Evolutionary conservation across 2,329 filamentous ascomycete species (phyloP), one percentile per base, ranked within the genome.

Genomic region (Pseudocercospora fuligena): DNA sequence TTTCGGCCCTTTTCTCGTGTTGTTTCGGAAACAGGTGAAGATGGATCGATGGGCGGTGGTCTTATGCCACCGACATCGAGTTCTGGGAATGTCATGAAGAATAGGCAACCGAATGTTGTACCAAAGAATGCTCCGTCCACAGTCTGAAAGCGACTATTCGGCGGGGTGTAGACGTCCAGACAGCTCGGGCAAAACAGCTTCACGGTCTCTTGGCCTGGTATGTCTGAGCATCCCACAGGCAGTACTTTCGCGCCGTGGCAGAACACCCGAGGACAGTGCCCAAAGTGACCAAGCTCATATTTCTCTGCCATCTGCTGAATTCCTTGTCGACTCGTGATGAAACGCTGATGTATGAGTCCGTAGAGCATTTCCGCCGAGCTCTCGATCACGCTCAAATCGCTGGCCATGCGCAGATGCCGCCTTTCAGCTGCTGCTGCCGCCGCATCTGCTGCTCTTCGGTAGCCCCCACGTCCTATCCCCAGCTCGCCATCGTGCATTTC

Each of bases 241-340:
- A 99, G 86, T 14, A 97, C 95, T 75, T 94, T 91, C 70, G 93
- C 92, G 67, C 92, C 90, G 74, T 93, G 91, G 85, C 95, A 99
- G 81, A 94, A 89, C 66, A 94, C 96, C 66, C 95, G 89, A n/a
- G 95, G 95, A 79, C 95, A 99, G 73, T 91, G 90, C 61, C 95
- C 95, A 77, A 99, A 99, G 82, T 99, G 94, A 68, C 94, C 92
- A 58, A 97, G 86, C 80, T 98, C 94, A 83, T 98, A 99, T 80
- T 99, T 99, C 81, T 99, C 95, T 69, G 94, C 93, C 95, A 99
- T 99, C 79, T 97, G 94, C 81, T 98, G 94, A 75, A 99, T 98
- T 61, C 95, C 95, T 2, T 92, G 93, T 66, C 95, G 88, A 25
- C 94, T 97, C 76, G 94, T 98, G 82, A 99, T 98, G 81, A 97